Percentiles rank a stretch among this genome's conserved stretches.
Conservation (phyloP, 2,329 filamentous ascomycete species). For the Aureobasidium sp. region DNA sequence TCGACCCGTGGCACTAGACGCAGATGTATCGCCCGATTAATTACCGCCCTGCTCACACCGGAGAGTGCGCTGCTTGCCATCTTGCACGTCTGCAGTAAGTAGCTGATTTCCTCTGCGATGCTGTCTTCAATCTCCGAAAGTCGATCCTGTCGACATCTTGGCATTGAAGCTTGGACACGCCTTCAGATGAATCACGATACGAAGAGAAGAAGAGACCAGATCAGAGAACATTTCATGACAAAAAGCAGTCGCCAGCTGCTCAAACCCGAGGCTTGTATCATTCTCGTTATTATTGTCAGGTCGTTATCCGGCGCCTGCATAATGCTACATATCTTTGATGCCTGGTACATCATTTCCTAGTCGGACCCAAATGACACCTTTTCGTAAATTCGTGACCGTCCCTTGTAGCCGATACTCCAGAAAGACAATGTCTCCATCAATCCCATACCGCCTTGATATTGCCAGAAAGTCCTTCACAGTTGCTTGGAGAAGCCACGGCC, state of each 20-base stretch:
- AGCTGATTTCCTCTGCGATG: too few relatives aligned
- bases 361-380: neutral
- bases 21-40: constrained; percentile 41
- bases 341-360: neutral
- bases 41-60: constrained; percentile 27
- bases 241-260: too few relatives aligned
- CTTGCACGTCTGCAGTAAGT: too few relatives aligned
- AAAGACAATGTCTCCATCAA: neutral
- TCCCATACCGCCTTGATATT: neutral
- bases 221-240: neutral
- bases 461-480: neutral
- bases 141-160: too few relatives aligned
- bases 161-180: too few relatives aligned
- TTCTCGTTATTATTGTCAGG: too few relatives aligned
- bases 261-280: too few relatives aligned
- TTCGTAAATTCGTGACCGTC: constrained; percentile 8
- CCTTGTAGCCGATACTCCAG: neutral
- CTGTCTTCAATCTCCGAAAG: too few relatives aligned
- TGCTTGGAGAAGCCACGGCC: neutral
- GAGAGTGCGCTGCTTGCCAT: neutral
- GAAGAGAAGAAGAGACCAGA: neutral
- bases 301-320: too few relatives aligned
- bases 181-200: too few relatives aligned
- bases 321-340: neutral
- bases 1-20: constrained; percentile 41